Conservation (phyloP, 345 rosid genomes). For the Moricandia moricandioides region DNA sequence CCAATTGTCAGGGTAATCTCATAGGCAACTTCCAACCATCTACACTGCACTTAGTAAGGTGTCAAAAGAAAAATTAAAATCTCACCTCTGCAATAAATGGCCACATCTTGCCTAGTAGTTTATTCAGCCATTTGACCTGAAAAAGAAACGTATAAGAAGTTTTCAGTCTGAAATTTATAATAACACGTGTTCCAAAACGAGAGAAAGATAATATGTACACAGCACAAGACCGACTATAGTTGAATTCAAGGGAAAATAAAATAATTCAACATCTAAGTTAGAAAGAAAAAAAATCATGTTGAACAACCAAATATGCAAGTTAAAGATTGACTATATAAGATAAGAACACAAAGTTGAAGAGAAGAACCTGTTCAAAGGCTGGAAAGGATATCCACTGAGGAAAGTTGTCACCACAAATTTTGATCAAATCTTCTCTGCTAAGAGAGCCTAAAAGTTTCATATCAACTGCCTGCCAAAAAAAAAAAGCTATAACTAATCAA, state of each 20-base stretch:
- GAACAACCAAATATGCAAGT: conserved; percentile 8
- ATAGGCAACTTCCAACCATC: conserved; percentile 12
- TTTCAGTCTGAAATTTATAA: not conserved
- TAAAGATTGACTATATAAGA: not conserved
- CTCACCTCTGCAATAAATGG: conserved; percentile 95
- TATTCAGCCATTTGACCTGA: conserved; percentile 99
- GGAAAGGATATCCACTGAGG: conserved; percentile 99
- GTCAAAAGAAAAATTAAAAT: conserved; percentile 3
- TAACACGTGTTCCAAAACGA: conserved; percentile 5
- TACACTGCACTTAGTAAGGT: not conserved
- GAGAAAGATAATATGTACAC: not conserved
- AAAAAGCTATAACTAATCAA: not conserved
- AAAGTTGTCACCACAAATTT: conserved; percentile 91
- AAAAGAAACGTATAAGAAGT: conserved; percentile 15
- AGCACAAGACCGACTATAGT: not conserved
- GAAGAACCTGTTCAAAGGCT: conserved; percentile 87
- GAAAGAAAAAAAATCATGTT: not conserved
- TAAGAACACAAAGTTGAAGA: not conserved
- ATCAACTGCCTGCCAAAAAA: conserved; percentile 73
- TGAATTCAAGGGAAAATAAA: conserved; percentile 1
- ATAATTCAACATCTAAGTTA: not conserved
- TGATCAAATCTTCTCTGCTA: conserved; percentile 88
- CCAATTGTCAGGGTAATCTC: not conserved
- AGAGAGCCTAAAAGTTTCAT: conserved; percentile 85
- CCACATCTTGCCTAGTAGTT: conserved; percentile 90